phyloP scores from a whole-genome alignment of 2,329 filamentous ascomycete species.

The Talaromyces sp. region DNA sequence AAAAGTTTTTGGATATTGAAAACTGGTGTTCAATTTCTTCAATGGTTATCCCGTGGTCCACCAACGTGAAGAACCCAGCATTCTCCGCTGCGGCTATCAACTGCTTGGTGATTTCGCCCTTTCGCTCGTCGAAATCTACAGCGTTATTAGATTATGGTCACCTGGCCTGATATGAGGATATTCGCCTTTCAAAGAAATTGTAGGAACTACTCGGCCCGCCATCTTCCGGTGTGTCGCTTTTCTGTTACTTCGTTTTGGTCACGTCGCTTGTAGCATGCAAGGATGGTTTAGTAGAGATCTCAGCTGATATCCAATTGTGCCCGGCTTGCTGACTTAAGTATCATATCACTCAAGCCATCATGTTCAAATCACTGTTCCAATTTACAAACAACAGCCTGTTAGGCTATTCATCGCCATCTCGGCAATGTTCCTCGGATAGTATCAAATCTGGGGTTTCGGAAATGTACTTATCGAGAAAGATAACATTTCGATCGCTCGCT shows the following conservation, averaged over 20 bases:
- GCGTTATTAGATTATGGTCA: background rate
- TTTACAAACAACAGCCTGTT: background rate
- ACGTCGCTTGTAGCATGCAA: background rate
- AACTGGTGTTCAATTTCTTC: slow-evolving; percentile 5
- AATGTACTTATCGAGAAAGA: background rate
- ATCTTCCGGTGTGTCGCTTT: background rate
- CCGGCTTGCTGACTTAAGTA: background rate
- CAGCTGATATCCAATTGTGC: background rate
- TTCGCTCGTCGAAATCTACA: background rate
- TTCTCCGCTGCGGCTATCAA: slow-evolving; percentile 5
- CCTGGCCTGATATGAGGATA: background rate
- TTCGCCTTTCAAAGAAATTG: background rate
- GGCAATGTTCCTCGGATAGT: background rate
- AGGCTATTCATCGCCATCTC: background rate
- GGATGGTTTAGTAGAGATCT: background rate
- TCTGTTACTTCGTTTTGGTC: background rate
- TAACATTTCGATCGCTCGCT: background rate
- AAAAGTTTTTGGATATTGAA: slow-evolving; percentile 6
- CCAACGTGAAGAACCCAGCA: slow-evolving; percentile 2
- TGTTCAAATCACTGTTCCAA: background rate
- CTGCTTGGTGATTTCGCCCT: slow-evolving; percentile 9
- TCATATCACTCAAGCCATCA: background rate
- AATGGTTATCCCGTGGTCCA: slow-evolving; percentile 7
- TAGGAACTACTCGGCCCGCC: background rate
- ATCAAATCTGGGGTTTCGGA: background rate